Base-by-base conservation (phyloP, 495 filamentous ascomycete genomes). In the Hamigera avellanea region DNA sequence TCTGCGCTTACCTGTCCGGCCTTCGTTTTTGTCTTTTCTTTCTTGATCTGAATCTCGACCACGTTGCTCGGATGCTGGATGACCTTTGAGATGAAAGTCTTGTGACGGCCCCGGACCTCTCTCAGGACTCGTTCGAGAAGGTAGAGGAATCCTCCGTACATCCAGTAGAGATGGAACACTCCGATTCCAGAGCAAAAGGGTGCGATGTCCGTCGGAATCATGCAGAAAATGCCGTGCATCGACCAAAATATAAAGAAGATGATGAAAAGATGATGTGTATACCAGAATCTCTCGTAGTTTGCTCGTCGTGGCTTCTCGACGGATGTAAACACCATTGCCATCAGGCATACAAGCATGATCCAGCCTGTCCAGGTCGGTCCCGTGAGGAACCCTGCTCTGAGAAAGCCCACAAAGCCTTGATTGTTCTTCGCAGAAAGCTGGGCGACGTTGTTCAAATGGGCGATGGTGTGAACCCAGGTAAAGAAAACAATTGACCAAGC, bases 11-110 rank as follows among this genome's bases (percentile, higher is more conserved):
- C 63, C 50, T 86, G 83, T 25, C 83, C 83, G 34, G 81, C 81
- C 39, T 70, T 70, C n/a, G 80, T 78, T 61, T 76, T 80, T 19
- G 79, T 82, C 55, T 78, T 65, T 48, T 81, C 79, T 49, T 86
- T 87, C 68, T 86, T 86, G 56, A 88, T 83, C 54, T 87, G 83
- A 35, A 88, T 83, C 49, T 88, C 83, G 48, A 80, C 74, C 14
- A 88, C 83, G 45, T 83, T 82, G 59, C 80, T 81, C 5, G 82
- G 81, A 58, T 87, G 82, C 54, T 85, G 81, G 43, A 87, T 78
- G 50, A 87, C 81, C 54, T 85, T 86, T 27, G 78, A 83, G 43
- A 87, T 81, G 52, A 78, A 82, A 6, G 81, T 83, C 64, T 77
- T 79, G 61, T 83, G 78, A 27, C 72, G 67, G 33, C 80, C 79